A percentile compares a stretch with the other conserved stretches of the same genome.
These are phyloP conservation scores for Madurella fahalii DNA, from an alignment of 2,329 filamentous ascomycete species.

Conservation along the genomic window DNA sequence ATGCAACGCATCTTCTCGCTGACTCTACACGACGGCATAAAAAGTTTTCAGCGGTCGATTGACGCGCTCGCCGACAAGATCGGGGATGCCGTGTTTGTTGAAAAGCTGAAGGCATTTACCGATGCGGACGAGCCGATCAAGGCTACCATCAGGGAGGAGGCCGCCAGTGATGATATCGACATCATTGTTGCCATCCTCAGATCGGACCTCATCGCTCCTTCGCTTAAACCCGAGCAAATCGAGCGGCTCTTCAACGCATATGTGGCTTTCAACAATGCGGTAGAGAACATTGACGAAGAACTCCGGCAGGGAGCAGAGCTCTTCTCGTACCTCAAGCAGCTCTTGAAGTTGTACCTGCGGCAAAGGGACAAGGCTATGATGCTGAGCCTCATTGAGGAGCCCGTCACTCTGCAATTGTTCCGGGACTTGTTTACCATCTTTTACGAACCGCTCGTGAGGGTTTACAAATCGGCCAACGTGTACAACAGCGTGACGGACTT, in stretches of 20 bases:
- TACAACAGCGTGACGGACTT: constrained; percentile 98
- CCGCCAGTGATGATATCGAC: constrained; percentile 70
- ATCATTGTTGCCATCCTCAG: constrained; percentile 80
- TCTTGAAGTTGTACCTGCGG: constrained; percentile 85
- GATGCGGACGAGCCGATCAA: constrained; percentile 74
- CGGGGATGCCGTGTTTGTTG: constrained; percentile 71
- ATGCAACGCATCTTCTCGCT: constrained; percentile 93
- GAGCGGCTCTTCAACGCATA: constrained; percentile 89
- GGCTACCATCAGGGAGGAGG: constrained; percentile 67
- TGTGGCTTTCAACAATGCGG: constrained; percentile 90
- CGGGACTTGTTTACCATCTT: constrained; percentile 97
- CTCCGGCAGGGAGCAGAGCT: constrained; percentile 85
- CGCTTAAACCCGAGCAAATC: constrained; percentile 70
- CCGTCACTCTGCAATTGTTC: constrained; percentile 94
- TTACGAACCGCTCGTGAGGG: constrained; percentile 92
- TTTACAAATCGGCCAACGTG: constrained; percentile 98
- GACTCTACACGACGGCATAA: constrained; percentile 86
- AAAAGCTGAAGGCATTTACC: constrained; percentile 78
- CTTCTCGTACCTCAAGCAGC: constrained; percentile 91
- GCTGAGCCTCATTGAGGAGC: constrained; percentile 90
- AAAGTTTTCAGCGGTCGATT: constrained; percentile 79
- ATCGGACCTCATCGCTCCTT: constrained; percentile 69
- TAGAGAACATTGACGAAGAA: constrained; percentile 86
- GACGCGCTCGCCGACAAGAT: constrained; percentile 73
- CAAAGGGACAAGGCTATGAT: constrained; percentile 97